Evolutionary conservation across 2,329 filamentous ascomycete species (phyloP), one percentile per base, ranked within the genome.

Genomic region (Pseudocercospora vitis): DNA sequence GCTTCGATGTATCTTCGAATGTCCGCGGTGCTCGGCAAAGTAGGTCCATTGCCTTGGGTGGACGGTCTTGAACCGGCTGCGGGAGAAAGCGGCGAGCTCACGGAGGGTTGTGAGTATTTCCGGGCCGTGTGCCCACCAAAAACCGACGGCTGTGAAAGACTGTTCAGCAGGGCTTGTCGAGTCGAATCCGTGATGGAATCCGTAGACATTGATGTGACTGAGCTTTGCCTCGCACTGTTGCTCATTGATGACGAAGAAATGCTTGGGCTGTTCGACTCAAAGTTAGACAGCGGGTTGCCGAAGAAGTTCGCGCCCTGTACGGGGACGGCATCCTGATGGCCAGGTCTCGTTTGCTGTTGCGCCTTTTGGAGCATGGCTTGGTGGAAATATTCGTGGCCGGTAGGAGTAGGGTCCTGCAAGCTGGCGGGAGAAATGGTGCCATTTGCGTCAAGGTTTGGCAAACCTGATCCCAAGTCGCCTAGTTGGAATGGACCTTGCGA

Each of bases 1-100:
- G 91, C 87, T 60, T 85, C 85, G 58, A 96, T 88, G 71, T 91
- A 96, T 70, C 90, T 87, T 71, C 95, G 91, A 58, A 97, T 83
- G 69, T 96, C 90, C 68, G 82, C 79, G 28, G 89, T 92, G 73
- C 82, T 90, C 49, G 92, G 91, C 53, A 96, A 79, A 66, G 74
- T 78, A 63, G 79, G 74, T 57, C 66, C 67, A 63, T 73, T 70
- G 59, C 58, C 61, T 65, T 70, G 37, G 63, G 65, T 52, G 66
- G 31, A 67, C 46, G 56, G 39, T 48, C 56, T 50, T 31, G 65
- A 28, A 73, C 50, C 31, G 65, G 52, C 49, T 16, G 61, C 60
- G 28, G 63, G 69, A 16, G 77, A 79, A 18, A 79, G 63, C 21
- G 80, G 78, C 69, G 77, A 78, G 63, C 78, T 80, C 58, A 80